These are phyloP conservation scores for Colletotrichum scovillei DNA, from an alignment of 2,329 filamentous ascomycete species.

Conservation along the genomic window DNA sequence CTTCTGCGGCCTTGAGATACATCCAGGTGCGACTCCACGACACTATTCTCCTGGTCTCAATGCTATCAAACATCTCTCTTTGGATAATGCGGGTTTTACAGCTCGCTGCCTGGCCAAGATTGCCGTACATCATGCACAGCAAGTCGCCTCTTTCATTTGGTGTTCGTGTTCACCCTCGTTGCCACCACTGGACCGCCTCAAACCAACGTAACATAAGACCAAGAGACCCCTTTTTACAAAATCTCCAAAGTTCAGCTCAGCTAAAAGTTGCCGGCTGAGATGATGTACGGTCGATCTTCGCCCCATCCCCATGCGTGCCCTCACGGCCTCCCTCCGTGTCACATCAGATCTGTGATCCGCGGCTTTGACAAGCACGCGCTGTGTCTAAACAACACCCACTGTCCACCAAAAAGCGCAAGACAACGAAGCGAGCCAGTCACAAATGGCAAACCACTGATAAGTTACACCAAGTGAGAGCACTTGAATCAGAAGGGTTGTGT, in stretches of 20 bases:
- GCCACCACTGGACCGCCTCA: background rate
- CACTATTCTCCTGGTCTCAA: background rate
- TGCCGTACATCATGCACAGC: background rate
- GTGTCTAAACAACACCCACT: background rate
- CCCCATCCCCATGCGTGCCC: background rate
- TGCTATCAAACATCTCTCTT: background rate
- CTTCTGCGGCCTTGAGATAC: background rate
- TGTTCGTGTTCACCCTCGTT: background rate
- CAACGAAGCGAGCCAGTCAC: background rate
- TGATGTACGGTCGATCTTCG: conserved; percentile 7
- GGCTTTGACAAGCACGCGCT: background rate
- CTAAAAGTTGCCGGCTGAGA: background rate
- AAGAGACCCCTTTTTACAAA: background rate
- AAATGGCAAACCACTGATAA: too few species aligned
- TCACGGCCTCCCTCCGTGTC: background rate
- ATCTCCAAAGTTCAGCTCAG: background rate
- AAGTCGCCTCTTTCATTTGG: background rate
- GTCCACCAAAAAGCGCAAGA: background rate
- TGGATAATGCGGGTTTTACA: too few species aligned
- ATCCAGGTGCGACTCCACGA: background rate
- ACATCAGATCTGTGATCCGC: conserved; percentile 20
- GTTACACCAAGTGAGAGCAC: background rate
- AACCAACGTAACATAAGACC: background rate
- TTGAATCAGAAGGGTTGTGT: background rate
- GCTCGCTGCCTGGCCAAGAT: background rate